Percentiles rank a stretch among this genome's conserved stretches.
phyloP scores from a whole-genome alignment of 2,329 filamentous ascomycete genomes.

The Cladosporium sp. region DNA sequence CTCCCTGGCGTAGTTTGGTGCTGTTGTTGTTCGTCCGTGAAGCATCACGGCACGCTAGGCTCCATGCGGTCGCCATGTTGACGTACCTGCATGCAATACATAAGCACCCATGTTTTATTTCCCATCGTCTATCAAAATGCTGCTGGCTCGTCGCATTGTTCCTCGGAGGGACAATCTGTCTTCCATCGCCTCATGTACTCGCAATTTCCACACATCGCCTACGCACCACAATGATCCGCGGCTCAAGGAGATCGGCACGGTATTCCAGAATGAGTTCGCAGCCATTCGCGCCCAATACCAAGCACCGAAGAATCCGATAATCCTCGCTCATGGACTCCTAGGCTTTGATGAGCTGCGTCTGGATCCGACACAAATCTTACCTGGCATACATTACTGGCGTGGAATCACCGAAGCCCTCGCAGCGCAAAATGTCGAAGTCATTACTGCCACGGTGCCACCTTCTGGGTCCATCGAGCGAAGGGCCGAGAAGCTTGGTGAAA shows the following conservation, averaged over 20 bases:
- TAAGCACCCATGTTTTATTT: neutral
- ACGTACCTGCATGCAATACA: neutral
- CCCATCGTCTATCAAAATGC: neutral
- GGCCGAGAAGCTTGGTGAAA: conserved; percentile 49
- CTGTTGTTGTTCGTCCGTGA: too few relatives aligned
- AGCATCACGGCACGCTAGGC: neutral
- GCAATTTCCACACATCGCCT: neutral
- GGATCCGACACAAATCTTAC: conserved; percentile 47
- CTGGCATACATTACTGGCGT: conserved; percentile 61
- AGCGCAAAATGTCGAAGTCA: conserved; percentile 56
- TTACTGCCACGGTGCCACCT: conserved; percentile 56
- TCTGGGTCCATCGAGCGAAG: conserved; percentile 57
- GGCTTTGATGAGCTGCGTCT: conserved; percentile 60
- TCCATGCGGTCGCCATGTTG: neutral
- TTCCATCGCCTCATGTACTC: too few relatives aligned
- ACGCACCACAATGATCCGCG: conserved; percentile 20
- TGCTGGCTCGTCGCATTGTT: conserved; percentile 14
- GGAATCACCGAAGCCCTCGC: conserved; percentile 58
- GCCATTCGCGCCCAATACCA: conserved; percentile 54
- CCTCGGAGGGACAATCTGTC: conserved; percentile 11
- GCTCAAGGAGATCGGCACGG: conserved; percentile 18
- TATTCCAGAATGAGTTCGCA: conserved; percentile 54
- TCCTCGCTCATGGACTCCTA: conserved; percentile 62
- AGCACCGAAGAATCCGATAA: conserved; percentile 53
- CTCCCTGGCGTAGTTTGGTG: too few relatives aligned